These are phyloP conservation scores for Ophiostoma sp. DNA, from an alignment of 2,329 filamentous ascomycete species.

Conservation along the genomic window DNA sequence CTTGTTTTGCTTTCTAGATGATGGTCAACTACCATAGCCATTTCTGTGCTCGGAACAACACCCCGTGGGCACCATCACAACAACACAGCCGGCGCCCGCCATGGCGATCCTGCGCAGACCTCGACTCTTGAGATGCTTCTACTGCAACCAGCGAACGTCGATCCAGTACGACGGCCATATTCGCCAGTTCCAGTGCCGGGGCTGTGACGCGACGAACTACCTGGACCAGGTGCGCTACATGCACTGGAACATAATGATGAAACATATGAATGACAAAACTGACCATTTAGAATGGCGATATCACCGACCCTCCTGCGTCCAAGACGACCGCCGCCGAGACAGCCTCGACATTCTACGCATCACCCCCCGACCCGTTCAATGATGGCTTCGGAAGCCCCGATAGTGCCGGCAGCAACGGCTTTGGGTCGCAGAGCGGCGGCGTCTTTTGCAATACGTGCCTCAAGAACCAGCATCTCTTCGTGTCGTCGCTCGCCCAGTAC, in stretches of 20 bases:
- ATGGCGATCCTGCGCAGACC: constrained; percentile 43
- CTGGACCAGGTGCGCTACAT: constrained; percentile 59
- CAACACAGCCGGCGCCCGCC: constrained; percentile 15
- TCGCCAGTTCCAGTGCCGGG: constrained; percentile 64
- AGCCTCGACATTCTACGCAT: constrained; percentile 39
- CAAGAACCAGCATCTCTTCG: constrained; percentile 82
- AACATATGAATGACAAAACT: constrained; percentile 35
- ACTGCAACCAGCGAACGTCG: constrained; percentile 66
- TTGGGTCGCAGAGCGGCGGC: constrained; percentile 13
- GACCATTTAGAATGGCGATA: constrained; percentile 61
- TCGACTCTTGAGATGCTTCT: constrained; percentile 66
- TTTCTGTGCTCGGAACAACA: background rate
- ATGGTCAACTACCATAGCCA: background rate
- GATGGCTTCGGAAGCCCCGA: constrained; percentile 28
- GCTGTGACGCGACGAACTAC: constrained; percentile 83
- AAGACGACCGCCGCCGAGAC: constrained; percentile 45
- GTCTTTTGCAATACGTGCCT: constrained; percentile 72
- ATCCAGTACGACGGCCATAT: constrained; percentile 53
- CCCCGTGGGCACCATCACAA: background rate
- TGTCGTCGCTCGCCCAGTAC: constrained; percentile 71
- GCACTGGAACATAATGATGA: background rate
- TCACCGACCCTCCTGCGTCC: constrained; percentile 76
- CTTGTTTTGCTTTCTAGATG: background rate
- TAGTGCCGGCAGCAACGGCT: constrained; percentile 1
- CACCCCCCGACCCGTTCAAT: constrained; percentile 35